These are phyloP conservation scores for Daedalea quercina DNA, from an alignment of 768 basidiomycete genomes.

Conservation along the genomic window DNA sequence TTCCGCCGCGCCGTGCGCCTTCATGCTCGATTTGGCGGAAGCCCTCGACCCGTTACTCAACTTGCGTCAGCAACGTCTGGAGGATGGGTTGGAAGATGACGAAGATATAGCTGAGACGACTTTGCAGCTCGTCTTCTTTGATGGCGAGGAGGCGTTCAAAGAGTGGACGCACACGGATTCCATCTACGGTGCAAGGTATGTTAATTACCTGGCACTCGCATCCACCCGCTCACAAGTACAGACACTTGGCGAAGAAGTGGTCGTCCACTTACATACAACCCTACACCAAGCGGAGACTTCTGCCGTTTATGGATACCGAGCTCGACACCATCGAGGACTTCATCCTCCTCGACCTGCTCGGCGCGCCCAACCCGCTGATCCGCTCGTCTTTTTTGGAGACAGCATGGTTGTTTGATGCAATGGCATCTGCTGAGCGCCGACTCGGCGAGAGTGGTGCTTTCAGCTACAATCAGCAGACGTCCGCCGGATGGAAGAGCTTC, in stretches of 20 bases:
- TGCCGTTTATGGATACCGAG: conserved; percentile 44
- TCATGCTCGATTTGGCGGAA: conserved; percentile 90
- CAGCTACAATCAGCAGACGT: conserved; percentile 32
- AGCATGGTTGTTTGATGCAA: conserved; percentile 85
- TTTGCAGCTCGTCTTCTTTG: conserved; percentile 90
- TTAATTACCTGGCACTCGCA: background rate
- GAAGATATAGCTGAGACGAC: conserved; percentile 81
- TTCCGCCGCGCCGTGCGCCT: conserved; percentile 91
- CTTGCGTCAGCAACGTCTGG: conserved; percentile 45
- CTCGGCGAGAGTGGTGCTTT: conserved; percentile 64
- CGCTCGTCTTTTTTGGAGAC: conserved; percentile 82
- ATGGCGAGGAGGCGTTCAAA: conserved; percentile 95
- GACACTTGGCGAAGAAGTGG: conserved; percentile 90
- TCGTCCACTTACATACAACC: conserved; percentile 56
- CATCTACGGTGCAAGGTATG: conserved; percentile 89
- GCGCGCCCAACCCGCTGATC: conserved; percentile 67
- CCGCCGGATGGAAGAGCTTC: conserved; percentile 55
- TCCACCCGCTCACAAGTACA: conserved; percentile 24
- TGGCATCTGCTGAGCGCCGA: conserved; percentile 65
- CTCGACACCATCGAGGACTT: conserved; percentile 83
- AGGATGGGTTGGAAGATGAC: conserved; percentile 53
- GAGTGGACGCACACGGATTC: conserved; percentile 88
- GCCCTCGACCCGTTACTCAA: conserved; percentile 69
- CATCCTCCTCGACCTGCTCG: conserved; percentile 89
- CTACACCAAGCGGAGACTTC: conserved; percentile 50